Base-by-base conservation (phyloP, 805 yeast species). In the Zygoascus biomembranicola region DNA sequence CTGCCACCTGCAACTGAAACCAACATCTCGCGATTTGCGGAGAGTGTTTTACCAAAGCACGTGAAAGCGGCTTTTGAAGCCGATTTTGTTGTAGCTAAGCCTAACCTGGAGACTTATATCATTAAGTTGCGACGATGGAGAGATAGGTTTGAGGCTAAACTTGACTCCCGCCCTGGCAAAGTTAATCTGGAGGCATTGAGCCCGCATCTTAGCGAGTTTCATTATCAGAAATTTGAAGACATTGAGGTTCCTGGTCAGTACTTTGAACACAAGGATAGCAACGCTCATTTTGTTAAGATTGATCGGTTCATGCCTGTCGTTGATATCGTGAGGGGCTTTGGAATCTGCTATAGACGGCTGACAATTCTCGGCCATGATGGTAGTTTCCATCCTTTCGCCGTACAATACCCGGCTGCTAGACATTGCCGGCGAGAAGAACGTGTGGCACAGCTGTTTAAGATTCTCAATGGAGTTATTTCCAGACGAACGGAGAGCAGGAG, bases 171-270 rank as follows among this genome's bases (percentile, higher is more conserved):
- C 55, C 84, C 89, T 53, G 79, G 83, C 31, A 80, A 81, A 61
- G 86, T 90, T 49, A 86, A 90, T 61, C 70, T 94, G 57, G 99
- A 94, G 69, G 82, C 90, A 54, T 76, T 94, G 57, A 90, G 97
- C 63, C 97, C 98, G 14, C 98, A 92, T 62, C 75, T 94, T 68
- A 85, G 95, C 66, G 97, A 90, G 66, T 94, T 95, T 80, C 99
- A 94, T 70, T 96, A 94, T 67, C 98, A 94, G 68, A 92, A 90
- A 70, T 94, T 94, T 66, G 99, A 94, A 67, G 99, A 94, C 49
- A 88, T 94, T 55, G 99, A 94, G 67, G 83, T 94, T 55, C 99
- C 99, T 0, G 99, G 99, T 1, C 99, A 94, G 66, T 94, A 94
- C 64, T 73, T 90, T 65, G 74, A 89, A 72, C 87, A 88, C 67